A percentile compares a stretch with the other conserved stretches of the same genome.
Conservation (phyloP, 192 early-diverging fungal genomes). For the Backusella luteola region DNA sequence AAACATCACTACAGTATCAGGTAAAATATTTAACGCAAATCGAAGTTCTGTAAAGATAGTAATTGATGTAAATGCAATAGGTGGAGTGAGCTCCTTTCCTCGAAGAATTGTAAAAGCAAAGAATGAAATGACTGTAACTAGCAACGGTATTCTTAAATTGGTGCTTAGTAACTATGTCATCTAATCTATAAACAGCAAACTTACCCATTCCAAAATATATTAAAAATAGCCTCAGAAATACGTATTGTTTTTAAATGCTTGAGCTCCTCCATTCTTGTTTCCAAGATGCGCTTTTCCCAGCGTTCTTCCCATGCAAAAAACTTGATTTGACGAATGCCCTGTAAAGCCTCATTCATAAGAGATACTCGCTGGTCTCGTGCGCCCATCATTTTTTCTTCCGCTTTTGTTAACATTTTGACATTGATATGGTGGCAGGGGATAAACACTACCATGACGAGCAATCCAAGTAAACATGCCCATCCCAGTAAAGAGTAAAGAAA, state of each 20-base stretch:
- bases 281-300: constrained; percentile 50
- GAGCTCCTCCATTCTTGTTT: constrained; percentile 43
- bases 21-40: constrained; percentile 80
- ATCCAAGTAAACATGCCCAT: constrained; percentile 69
- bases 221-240: constrained; percentile 4
- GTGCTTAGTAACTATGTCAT: too few relatives aligned
- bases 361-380: constrained; percentile 74
- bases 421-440: constrained; percentile 38
- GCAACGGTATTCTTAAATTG: constrained; percentile 13
- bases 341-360: constrained; percentile 55
- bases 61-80: constrained; percentile 81
- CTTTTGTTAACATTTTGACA: constrained; percentile 28
- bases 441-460: constrained; percentile 52
- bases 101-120: constrained; percentile 26
- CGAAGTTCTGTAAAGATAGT: constrained; percentile 86
- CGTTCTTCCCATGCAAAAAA: constrained; percentile 70
- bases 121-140: constrained; percentile 32
- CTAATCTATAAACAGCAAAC: neutral
- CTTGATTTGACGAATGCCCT: constrained; percentile 89
- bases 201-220: constrained; percentile 39
- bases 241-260: constrained; percentile 23
- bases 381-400: constrained; percentile 57
- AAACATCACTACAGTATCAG: constrained; percentile 64
- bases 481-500: constrained; percentile 79
- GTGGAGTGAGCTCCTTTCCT: constrained; percentile 55